Conservation (phyloP, 208 protist genomes). For the Trypanosoma platydactyli region DNA sequence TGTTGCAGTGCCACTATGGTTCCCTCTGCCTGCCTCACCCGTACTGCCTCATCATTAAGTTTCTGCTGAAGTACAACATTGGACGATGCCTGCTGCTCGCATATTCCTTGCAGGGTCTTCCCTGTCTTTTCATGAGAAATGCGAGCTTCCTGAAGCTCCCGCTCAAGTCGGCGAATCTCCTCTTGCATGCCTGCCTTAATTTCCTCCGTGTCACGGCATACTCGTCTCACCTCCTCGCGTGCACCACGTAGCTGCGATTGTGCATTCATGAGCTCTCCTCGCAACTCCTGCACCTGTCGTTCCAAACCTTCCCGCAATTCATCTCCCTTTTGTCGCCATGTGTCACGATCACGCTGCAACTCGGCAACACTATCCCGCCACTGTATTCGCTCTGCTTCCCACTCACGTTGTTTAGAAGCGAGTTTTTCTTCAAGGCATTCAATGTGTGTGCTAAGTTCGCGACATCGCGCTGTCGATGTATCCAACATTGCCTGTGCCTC, state of each 20-base stretch:
- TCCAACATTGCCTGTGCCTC: conserved; percentile 5
- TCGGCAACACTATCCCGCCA: conserved; percentile 13
- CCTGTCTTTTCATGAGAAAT: conserved; percentile 6
- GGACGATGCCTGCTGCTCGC: conserved; percentile 26
- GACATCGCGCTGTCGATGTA: neutral
- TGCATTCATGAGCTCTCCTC: conserved; percentile 1
- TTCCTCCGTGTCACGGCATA: conserved; percentile 15
- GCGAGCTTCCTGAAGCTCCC: conserved; percentile 17
- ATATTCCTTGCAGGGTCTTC: conserved; percentile 18
- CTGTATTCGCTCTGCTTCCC: conserved; percentile 26
- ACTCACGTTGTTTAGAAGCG: conserved; percentile 10
- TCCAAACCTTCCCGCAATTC: conserved; percentile 15
- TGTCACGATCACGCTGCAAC: conserved; percentile 8
- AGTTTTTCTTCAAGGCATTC: conserved; percentile 22
- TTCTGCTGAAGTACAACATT: conserved; percentile 24
- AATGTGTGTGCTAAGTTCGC: conserved; percentile 12
- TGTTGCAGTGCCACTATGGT: conserved; percentile 25
- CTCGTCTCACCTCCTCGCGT: conserved; percentile 3
- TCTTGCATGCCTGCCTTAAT: neutral
- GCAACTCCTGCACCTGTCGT: conserved; percentile 22
- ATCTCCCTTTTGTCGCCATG: neutral
- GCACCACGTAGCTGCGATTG: conserved; percentile 6
- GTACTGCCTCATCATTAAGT: conserved; percentile 26
- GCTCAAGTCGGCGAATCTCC: conserved; percentile 18
- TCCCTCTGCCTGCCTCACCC: conserved; percentile 24